Conservation (phyloP, 169 alveolate species). For the Eimeria praecox region DNA sequence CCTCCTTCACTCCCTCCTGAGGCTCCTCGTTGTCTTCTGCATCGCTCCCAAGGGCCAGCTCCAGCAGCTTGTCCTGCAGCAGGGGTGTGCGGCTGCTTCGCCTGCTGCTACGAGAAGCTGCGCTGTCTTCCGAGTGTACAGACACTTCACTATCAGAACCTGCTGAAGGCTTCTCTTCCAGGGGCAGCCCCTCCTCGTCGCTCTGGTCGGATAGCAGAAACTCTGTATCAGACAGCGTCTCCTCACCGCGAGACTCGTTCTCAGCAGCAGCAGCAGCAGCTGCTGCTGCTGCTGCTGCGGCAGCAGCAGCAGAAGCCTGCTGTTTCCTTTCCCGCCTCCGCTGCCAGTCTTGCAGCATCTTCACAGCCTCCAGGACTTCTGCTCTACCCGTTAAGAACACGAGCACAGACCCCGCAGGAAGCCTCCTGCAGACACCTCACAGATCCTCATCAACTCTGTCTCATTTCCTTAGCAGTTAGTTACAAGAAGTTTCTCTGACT, state of each 20-base stretch:
- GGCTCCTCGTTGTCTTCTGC: slow-evolving; percentile 37
- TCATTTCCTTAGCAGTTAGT: not conserved
- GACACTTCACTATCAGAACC: slow-evolving; percentile 29
- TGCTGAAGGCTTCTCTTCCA: slow-evolving; percentile 15
- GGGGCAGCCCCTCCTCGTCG: slow-evolving; percentile 80
- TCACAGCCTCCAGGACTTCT: slow-evolving; percentile 95
- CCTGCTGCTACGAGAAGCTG: slow-evolving; percentile 6
- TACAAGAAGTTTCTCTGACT: not conserved
- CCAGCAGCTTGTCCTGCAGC: not conserved
- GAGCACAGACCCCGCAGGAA: slow-evolving; percentile 99
- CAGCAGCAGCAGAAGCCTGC: slow-evolving; percentile 42
- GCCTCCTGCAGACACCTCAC: slow-evolving; percentile 85
- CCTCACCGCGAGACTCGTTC: slow-evolving; percentile 30
- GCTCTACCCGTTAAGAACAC: slow-evolving; percentile 98
- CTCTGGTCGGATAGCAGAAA: slow-evolving; percentile 57
- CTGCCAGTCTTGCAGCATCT: slow-evolving; percentile 88
- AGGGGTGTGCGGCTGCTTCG: not conserved
- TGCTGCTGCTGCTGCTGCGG: no score
- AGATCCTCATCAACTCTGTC: not conserved
- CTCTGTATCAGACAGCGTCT: not conserved
- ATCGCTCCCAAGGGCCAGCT: slow-evolving; percentile 53
- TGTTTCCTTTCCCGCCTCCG: slow-evolving; percentile 82
- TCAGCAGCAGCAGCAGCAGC: slow-evolving; percentile 73
- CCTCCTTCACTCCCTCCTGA: slow-evolving; percentile 21
- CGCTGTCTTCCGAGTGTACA: slow-evolving; percentile 38